Evolutionary conservation across 1,139 yeast species (phyloP), one percentile per base, ranked within the genome.

Genomic region (Hansenula anomala): DNA sequence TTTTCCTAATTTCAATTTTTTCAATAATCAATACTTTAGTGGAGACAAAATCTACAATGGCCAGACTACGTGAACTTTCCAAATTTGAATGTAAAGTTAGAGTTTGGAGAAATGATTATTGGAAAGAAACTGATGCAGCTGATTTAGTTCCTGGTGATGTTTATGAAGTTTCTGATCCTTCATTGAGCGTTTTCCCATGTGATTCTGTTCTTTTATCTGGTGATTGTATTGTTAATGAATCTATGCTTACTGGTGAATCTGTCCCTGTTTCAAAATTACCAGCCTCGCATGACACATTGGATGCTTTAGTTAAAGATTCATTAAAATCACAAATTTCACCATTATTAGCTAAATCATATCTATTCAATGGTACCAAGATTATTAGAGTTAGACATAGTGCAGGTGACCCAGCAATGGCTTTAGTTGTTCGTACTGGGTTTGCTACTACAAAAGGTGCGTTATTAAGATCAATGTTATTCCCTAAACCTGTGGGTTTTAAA

Each of bases 231-330:
- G 84, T 90, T 15, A 92, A 92, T 60, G 97, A 90, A 58, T 85
- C 96, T 11, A 90, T 90, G 95, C 72, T 90, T 25, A 92, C 97
- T 0, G 99, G 99, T 30, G 99, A 92, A 59, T 88, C 97, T 42
- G 97, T 92, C 1, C 98, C 99, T 0, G 96, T 92, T 3, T 77
- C 96, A 0, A 92, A 92, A 58, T 48, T 69, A 6, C 73, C 84
- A 4, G 89, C 95, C 2, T 66, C 74, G 0, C 74, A 73, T 22
- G 88, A 79, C 16, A 73, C 81, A 0, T 73, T 88, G 32, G 65
- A 66, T 24, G 67, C 67, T 15, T 61, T 88, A 31, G 70, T 75
- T 17, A 68, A 67, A 34, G 81, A 75, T 52, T 75, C 77, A 51
- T 62, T 61, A 33, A 65, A 67, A 34, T 64, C 78, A 6, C 75